Percentiles rank a stretch among this genome's conserved stretches.
Evolutionary conservation across 2,329 filamentous ascomycete genomes (phyloP).

Genomic region (Volutella citrinella): DNA sequence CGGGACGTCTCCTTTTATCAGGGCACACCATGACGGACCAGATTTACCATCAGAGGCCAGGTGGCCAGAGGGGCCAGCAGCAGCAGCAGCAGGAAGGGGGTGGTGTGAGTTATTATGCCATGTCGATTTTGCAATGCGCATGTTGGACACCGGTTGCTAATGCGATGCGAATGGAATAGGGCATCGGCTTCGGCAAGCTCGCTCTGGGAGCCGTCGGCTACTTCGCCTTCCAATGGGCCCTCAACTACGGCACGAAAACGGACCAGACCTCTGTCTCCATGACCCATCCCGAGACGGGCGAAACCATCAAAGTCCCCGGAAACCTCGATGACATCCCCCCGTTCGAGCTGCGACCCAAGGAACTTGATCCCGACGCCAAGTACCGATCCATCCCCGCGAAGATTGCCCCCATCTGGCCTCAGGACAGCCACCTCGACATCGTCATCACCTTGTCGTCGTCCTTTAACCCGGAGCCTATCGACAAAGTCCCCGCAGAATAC

Average conservation of each 20-base stretch:
- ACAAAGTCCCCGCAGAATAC: constrained; percentile 61
- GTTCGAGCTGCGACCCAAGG: constrained; percentile 62
- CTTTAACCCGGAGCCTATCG: constrained; percentile 65
- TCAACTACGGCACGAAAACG: constrained; percentile 52
- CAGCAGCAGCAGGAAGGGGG: constrained; percentile 19
- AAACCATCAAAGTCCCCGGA: constrained; percentile 49
- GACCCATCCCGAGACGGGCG: constrained; percentile 48
- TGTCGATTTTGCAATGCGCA: too few species aligned
- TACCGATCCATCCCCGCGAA: constrained; percentile 65
- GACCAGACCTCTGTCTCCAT: constrained; percentile 45
- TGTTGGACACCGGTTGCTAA: too few species aligned
- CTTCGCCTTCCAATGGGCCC: constrained; percentile 56
- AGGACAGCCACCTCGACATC: constrained; percentile 76
- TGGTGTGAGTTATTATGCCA: constrained; percentile 29
- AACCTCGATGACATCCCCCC: constrained; percentile 59
- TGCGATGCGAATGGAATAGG: too few species aligned
- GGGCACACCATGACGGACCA: too few species aligned
- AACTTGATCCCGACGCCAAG: constrained; percentile 57
- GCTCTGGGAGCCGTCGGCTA: constrained; percentile 53
- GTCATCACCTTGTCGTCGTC: constrained; percentile 79
- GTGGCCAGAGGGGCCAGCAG: constrained; percentile 23
- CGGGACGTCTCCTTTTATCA: too few species aligned
- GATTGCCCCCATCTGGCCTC: constrained; percentile 85
- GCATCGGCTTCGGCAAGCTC: constrained; percentile 43
- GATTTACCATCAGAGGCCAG: constrained; percentile 20